Percentiles rank a stretch among this genome's conserved stretches.
Conservation (phyloP, 192 early-diverging fungal genomes). For the Spizellomyces punctatus region DNA sequence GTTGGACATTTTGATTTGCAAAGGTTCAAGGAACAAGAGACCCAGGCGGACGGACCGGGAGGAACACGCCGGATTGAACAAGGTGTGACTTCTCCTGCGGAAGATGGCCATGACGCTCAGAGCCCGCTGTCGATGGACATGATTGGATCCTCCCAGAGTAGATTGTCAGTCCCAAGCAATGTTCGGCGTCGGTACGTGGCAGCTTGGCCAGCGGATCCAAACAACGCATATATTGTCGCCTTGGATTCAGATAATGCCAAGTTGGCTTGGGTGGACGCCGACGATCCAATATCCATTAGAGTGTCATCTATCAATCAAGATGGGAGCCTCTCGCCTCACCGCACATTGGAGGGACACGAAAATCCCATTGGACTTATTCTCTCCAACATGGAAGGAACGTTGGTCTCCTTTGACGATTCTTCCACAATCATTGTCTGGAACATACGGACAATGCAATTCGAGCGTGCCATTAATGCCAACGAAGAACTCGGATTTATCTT, state of each 20-base stretch:
- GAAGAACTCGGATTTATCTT: slow-evolving; percentile 39
- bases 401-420: slow-evolving; percentile 37
- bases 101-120: not conserved
- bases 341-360: slow-evolving; percentile 23
- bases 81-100: not conserved
- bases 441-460: slow-evolving; percentile 24
- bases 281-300: slow-evolving; percentile 9
- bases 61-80: not conserved
- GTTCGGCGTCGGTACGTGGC: slow-evolving; percentile 20
- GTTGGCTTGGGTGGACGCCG: slow-evolving; percentile 16
- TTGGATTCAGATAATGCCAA: slow-evolving; percentile 25
- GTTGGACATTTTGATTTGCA: slow-evolving; percentile 8
- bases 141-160: not conserved
- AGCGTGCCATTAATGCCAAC: slow-evolving; percentile 34
- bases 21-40: not conserved
- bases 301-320: slow-evolving; percentile 4
- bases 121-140: not conserved
- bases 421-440: slow-evolving; percentile 40
- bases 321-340: not conserved
- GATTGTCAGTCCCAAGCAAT: not conserved
- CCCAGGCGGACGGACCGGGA: not conserved
- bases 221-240: slow-evolving; percentile 36
- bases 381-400: slow-evolving; percentile 35
- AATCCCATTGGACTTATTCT: slow-evolving; percentile 38
- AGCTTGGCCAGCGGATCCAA: slow-evolving; percentile 38